Conservation (phyloP, 495 filamentous ascomycete species). For the Lichenothelia convexa region DNA sequence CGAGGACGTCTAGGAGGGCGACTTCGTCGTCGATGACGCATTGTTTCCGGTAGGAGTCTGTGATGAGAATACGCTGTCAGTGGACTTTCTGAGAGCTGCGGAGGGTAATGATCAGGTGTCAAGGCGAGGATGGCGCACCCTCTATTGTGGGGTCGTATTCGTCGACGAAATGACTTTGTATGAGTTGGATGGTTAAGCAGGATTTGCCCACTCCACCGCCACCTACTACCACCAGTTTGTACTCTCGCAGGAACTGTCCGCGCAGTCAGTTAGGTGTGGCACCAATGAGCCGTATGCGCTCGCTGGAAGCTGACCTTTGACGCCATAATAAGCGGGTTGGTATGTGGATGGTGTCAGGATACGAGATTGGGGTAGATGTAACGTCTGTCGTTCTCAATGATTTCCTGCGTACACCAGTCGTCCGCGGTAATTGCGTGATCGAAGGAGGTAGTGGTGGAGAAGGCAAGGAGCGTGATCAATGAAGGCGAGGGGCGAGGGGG, state of each 20-base stretch:
- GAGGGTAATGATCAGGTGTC: background rate
- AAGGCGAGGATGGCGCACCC: conserved; percentile 40
- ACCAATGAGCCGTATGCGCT: background rate
- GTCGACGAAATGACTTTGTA: conserved; percentile 97
- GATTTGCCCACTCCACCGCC: conserved; percentile 98
- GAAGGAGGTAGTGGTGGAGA: too few relatives aligned
- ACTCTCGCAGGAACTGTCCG: conserved; percentile 82
- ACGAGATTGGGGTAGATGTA: too few relatives aligned
- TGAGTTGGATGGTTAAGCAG: conserved; percentile 97
- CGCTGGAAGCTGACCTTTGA: conserved; percentile 1
- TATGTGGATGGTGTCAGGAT: too few relatives aligned
- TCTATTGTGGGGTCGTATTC: conserved; percentile 99
- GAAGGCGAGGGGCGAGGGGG: too few relatives aligned
- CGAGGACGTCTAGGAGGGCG: conserved; percentile 88
- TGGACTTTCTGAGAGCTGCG: background rate
- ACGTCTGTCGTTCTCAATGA: too few relatives aligned
- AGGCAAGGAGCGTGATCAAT: too few relatives aligned
- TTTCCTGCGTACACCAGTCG: too few relatives aligned
- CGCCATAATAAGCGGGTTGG: background rate
- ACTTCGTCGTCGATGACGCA: conserved; percentile 97
- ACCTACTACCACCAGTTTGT: conserved; percentile 95
- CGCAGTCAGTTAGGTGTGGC: background rate
- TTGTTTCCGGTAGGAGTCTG: conserved; percentile 99
- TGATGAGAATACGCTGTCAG: conserved; percentile 1
- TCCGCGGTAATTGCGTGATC: too few relatives aligned